Conservation (phyloP, 768 basidiomycete species). For the Leccinum pellstonianum region DNA sequence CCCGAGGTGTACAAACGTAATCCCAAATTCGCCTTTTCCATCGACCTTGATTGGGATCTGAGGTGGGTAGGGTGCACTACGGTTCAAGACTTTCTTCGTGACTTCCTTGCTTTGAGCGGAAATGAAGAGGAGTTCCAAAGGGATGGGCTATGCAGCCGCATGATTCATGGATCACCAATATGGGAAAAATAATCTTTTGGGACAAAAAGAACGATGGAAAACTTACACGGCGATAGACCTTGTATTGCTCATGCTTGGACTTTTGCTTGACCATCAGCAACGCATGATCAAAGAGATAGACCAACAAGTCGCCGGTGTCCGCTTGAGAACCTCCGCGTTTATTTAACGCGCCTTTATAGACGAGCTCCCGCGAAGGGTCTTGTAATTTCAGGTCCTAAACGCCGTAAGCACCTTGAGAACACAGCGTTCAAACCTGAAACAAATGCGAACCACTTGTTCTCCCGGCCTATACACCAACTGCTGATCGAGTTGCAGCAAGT, state of each 20-base stretch:
- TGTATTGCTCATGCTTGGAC: conserved; percentile 87
- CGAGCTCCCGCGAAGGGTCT: conserved; percentile 87
- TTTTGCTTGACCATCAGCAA: conserved; percentile 94
- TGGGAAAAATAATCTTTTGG: conserved; percentile 1
- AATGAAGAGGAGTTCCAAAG: conserved; percentile 86
- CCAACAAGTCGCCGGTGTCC: conserved; percentile 86
- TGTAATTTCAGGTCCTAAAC: conserved; percentile 77
- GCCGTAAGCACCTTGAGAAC: background rate
- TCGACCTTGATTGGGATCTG: conserved; percentile 52
- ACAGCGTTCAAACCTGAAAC: background rate
- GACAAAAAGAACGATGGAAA: background rate
- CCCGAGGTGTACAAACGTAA: conserved; percentile 93
- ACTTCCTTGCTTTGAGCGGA: conserved; percentile 56
- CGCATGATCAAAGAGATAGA: conserved; percentile 97
- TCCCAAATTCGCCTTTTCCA: conserved; percentile 83
- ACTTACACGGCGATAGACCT: conserved; percentile 89
- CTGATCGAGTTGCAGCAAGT: conserved; percentile 88
- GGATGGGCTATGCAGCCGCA: conserved; percentile 70
- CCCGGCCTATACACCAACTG: conserved; percentile 88
- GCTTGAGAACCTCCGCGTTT: conserved; percentile 71
- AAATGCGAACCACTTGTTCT: conserved; percentile 75
- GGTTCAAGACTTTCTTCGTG: conserved; percentile 42
- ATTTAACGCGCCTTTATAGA: conserved; percentile 88
- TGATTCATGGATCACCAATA: conserved; percentile 7
- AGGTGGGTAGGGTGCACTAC: conserved; percentile 41